Base-by-base conservation (phyloP, 441 rosid genomes). In the Pelargonium cotyledonis region DNA sequence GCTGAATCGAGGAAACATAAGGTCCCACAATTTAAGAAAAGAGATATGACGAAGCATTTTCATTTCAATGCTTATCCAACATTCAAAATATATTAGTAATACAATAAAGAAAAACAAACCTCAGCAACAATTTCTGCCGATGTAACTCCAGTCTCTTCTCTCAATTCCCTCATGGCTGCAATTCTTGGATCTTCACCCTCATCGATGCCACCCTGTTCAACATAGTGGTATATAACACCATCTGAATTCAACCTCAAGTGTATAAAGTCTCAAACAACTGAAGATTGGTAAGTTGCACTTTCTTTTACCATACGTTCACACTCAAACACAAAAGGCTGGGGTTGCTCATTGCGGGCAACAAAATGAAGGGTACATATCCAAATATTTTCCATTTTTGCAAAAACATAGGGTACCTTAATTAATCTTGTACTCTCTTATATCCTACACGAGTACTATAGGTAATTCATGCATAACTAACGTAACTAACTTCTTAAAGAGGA, bases 71-170 rank as follows among this genome's bases (percentile, higher is more conserved):
- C 31, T 29, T 29, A 29, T 29, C 31, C 31, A 29, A 29, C 31
- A 29, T 29, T 29, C 31, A 29, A 46, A 46, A n/a, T 11, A 55
- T 55, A n/a, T n/a, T n/a, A n/a, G 10, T 18, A 55, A n/a, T n/a
- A 1, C 23, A 60, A 66, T 6, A 26, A 18, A 31, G 57, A 64
- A 73, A 74, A 35, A 66, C 79, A 74, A 68, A 91, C 98, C 97
- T 89, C 96, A 0, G 97, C 84, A 23, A 91, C 23, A 63, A 89
- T 75, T 75, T 89, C 89, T 29, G 95, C 98, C 0, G 97, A 89
- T 72, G 76, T 80, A 68, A 94, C 83, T 26, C 96, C 96, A 0
- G 97, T 89, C 77, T 94, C 97, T 80, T 94, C 98, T 85, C 83
- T 89, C 68, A 94, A 80, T 82, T 89, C 98, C 79, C 98, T 83